Conservation (phyloP, 306 rosid genomes). For the Vachellia collinsii region DNA sequence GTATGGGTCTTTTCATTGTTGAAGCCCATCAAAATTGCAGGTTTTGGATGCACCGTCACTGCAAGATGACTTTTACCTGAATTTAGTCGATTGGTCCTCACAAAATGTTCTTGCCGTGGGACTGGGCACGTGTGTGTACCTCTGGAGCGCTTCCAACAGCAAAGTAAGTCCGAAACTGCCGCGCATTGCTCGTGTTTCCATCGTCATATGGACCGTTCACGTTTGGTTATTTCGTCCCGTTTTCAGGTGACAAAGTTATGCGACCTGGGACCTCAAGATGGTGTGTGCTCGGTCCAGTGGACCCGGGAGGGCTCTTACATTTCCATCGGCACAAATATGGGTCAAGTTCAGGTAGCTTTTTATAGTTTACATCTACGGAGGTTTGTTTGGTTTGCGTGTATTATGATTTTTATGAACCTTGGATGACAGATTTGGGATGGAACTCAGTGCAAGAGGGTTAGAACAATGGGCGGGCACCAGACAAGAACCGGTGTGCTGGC, state of each 20-base stretch:
- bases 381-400: background rate
- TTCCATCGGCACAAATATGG: conserved; percentile 84
- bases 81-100: conserved; percentile 99
- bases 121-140: conserved; percentile 89
- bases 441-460: conserved; percentile 79
- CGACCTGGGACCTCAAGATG: conserved; percentile 96
- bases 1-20: background rate
- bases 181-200: background rate
- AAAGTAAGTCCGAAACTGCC: conserved; percentile 52
- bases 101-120: conserved; percentile 97
- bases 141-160: conserved; percentile 97
- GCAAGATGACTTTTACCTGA: conserved; percentile 97
- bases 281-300: conserved; percentile 97
- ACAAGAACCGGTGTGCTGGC: conserved; percentile 97
- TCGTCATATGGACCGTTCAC: background rate
- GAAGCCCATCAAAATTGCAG: conserved; percentile 48
- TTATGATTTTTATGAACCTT: conserved; percentile 14
- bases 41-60: conserved; percentile 99
- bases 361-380: background rate
- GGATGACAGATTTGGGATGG: conserved; percentile 89
- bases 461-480: conserved; percentile 98
- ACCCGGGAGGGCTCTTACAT: conserved; percentile 93
- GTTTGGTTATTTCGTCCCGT: background rate
- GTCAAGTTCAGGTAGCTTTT: conserved; percentile 90
- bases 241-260: conserved; percentile 90